Conservation (phyloP, 179 eudicot genomes). For the Patellifolia procumbens region DNA sequence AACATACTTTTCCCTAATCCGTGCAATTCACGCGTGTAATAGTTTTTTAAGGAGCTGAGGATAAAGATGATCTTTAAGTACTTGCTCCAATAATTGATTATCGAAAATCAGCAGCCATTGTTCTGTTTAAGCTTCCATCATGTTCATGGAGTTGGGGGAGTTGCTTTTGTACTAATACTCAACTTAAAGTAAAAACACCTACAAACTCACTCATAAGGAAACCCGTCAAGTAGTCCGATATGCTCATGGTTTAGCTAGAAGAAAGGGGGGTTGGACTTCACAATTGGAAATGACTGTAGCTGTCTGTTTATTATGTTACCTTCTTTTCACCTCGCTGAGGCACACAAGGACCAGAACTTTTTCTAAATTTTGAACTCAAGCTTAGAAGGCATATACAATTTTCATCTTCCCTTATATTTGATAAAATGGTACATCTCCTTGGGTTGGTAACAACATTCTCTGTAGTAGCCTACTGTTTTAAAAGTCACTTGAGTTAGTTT, state of each 20-base stretch:
- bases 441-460: not conserved
- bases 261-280: not conserved
- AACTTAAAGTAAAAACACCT: no score
- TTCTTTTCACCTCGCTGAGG: not conserved
- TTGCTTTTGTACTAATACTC: no score
- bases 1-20: not conserved
- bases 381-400: not conserved
- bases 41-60: not conserved
- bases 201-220: no score
- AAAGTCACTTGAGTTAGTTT: not conserved
- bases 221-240: not conserved
- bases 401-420: not conserved
- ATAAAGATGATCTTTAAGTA: not conserved
- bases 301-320: not conserved
- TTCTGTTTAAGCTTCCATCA: not conserved
- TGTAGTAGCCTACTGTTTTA: not conserved
- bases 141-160: not conserved
- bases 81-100: not conserved
- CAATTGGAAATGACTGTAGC: not conserved
- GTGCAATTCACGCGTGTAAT: not conserved
- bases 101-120: not conserved
- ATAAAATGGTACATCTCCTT: not conserved
- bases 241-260: not conserved
- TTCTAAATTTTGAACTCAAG: not conserved
- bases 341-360: not conserved